Base-by-base conservation (phyloP, 192 early-diverging fungal species). In the Coemansia sp. region DNA sequence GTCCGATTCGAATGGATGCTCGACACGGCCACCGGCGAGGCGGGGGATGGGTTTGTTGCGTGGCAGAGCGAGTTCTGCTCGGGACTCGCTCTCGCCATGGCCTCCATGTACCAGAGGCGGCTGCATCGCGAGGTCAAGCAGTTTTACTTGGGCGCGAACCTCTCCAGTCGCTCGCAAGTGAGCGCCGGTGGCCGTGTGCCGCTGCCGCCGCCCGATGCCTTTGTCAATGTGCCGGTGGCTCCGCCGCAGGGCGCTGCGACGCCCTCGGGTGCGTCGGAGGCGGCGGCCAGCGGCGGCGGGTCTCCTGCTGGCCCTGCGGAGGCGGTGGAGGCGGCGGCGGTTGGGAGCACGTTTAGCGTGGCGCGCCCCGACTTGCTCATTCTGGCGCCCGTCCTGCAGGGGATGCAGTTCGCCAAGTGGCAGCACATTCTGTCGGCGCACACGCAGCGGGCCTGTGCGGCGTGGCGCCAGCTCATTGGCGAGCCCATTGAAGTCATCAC, bases 401-500 rank as follows among this genome's bases (percentile, higher is more conserved):
- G 41, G 8, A 43, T 72, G 63, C 78, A 75, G 65, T 81, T 81
- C 64, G 78, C 73, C 16, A 47, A 39, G 59, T 81, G 78, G 73
- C 78, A 81, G 63, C 68, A 81, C 41, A 26, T 81, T 13, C 16
- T 81, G 36, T 33, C 73, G 14, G 59, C 50, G 8, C 59, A 58
- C 53, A 68, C 64, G 14, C 66, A 63, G 66, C 59, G 60, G 0
- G 78, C 78, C 2, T 71, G 73, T 6, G 52, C 66, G 11, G 78
- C 78, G 37, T 81, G 78, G 78, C 73, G 66, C 16, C 69, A 67
- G 12, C 63, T 81, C n/a, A 73, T 75, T 0, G 70, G 75, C 26
- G 78, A 81, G 63, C 73, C 78, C 1, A 72, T 81, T 59, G 78
- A 81, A 55, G 73, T 75, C 9, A 45, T 81, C 48, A 69, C 65